These are phyloP conservation scores for Skeletonema costatum DNA, from an alignment of 108 stramenopile species.

Conservation along the genomic window DNA sequence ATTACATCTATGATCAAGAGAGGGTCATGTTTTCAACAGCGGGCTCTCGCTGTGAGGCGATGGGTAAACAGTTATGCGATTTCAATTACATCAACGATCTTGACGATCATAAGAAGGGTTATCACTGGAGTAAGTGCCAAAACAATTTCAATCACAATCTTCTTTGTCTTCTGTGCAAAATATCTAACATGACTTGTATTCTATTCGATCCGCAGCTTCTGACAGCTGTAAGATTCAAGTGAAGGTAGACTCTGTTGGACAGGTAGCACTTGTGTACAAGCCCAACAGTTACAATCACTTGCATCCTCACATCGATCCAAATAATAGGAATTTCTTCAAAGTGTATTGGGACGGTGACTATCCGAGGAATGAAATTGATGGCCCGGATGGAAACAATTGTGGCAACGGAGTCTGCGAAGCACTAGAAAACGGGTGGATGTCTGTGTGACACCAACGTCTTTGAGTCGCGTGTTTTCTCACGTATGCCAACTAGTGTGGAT, in stretches of 20 bases:
- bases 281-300: slow-evolving; percentile 27
- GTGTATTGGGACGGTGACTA: slow-evolving; percentile 52
- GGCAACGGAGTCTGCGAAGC: slow-evolving; percentile 18
- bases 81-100: slow-evolving; percentile 13
- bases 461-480: slow-evolving; percentile 47
- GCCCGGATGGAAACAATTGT: slow-evolving; percentile 25
- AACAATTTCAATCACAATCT: not conserved
- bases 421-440: slow-evolving; percentile 40
- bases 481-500: not conserved
- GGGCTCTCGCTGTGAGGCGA: slow-evolving; percentile 32
- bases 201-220: not conserved
- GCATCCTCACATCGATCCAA: not conserved
- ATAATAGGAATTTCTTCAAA: slow-evolving; percentile 40
- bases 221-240: slow-evolving; percentile 29
- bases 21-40: slow-evolving; percentile 46
- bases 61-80: slow-evolving; percentile 23
- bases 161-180: not conserved
- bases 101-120: slow-evolving; percentile 28
- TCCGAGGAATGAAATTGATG: slow-evolving; percentile 18
- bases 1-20: slow-evolving; percentile 45
- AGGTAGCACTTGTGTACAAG: slow-evolving; percentile 47
- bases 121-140: slow-evolving; percentile 29
- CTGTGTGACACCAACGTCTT: slow-evolving; percentile 48
- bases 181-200: not conserved
- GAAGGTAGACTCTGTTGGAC: slow-evolving; percentile 46